Base-by-base conservation (phyloP, 176 grass and related monocot genomes). In the Hsuehochloa calcarea region DNA sequence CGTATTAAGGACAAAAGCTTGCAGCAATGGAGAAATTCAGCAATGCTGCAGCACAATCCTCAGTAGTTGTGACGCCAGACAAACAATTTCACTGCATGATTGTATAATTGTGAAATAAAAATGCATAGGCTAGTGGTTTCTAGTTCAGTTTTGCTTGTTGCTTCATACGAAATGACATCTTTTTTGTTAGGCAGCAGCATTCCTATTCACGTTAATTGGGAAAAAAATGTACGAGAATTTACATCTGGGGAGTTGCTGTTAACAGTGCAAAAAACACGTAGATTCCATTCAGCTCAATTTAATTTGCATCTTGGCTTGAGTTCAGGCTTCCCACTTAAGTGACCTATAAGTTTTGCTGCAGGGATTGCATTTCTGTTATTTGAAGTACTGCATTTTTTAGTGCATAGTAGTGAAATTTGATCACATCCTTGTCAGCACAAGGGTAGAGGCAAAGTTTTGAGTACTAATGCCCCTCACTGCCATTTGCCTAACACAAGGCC, bases 61-160 rank as follows among this genome's bases (percentile, higher is more conserved):
- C 31, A 65, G 3, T 3, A 50, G 23, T 65, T 63, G 17, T 63
- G 29, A 37, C 3, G 29, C 19, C 3, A 62, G 22, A 68, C 51
- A 61, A 83, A 13, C 26, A 47, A 20, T 29, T 64, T 19, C 31
- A 77, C 25, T 70, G 5, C 31, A 14, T n/a, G 12, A 11, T 68
- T 50, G 19, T 63, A 43, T 10, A 69, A 75, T 40, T 12, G 20
- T 65, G 62, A 14, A 8, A 50, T 52, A 38, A 22, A 75, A 49
- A 61, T 61, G 51, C 63, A 25, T 12, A 41, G 25, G 19, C 4
- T 50, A 19, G 39, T 19, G 20, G 38, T 60, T 34, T 23, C 38
- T 85, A 61, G 16, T 62, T 68, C 12, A 76, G 41, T 62, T 70
- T 85, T 81, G 5, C 70, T 38, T 81, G 59, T 80, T 39, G 22